Base-by-base conservation (phyloP, 208 protist species). In the Acanthamoeba polyphaga region DNA sequence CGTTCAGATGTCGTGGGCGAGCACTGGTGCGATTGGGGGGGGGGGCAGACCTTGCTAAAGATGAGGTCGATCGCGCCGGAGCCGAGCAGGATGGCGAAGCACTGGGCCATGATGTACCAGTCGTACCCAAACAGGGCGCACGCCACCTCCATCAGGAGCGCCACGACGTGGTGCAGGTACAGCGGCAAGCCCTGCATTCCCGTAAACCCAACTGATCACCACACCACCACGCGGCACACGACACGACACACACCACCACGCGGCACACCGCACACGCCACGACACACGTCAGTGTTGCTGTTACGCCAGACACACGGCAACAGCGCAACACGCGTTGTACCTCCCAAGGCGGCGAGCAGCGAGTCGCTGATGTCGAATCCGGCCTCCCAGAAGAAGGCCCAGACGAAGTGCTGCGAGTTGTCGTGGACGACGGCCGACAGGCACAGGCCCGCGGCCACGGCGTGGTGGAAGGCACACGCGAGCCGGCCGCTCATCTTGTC, bases 141-240 rank as follows among this genome's bases (percentile, higher is more conserved):
- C 15, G 72, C 3, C 15, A 80, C 72, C 2, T 49, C 72, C 72
- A 80, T 80, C 15, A 80, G 72, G 72, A 80, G 72, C 15, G 72
- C 72, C 72, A 80, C 72, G 29, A 22, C 72, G 72, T 80, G 72
- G 72, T 80, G 72, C 17, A 80, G 72, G 38, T 80, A 80, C 32
- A 80, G 38, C 34, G 72, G 72, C 72, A 80, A 27, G 38, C 72
- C 72, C 15, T 80, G 72, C 72, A 80, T 80, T 3, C 72, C 72
- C 7, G 72, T 80, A 29, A 68, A 68, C 8, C 62, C 62, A 13
- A 9, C 62, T 68, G 32, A 29, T n/a, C 15, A 58, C 10, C 53
- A 17, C 1, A 1, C 1, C 53, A 10, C 53, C 51, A 4, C 51
- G 51, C 51, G 13, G 22, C 53, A 22, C 53, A 60, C 53, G 46